Base-by-base conservation (phyloP, 176 grass and related monocot species). In the Carex parvula region DNA sequence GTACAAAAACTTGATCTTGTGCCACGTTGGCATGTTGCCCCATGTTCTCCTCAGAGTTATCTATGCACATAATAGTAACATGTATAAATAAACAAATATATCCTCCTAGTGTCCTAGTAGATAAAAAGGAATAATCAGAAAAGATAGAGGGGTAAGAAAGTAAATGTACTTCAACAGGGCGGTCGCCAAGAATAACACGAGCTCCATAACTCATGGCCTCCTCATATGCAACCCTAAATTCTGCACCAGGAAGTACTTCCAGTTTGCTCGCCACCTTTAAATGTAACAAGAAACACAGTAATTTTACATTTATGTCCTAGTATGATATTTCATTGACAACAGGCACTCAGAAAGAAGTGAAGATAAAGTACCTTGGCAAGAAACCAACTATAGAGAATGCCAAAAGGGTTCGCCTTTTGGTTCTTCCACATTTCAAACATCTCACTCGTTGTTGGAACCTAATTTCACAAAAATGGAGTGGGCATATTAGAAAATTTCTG, bases 361-460 rank as follows among this genome's bases (percentile, higher is more conserved):
- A 53, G 12, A 79, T 72, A 46, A 56, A 15, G 13, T 39, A 87
- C 96, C 89, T 95, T 99, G 37, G 96, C 93, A 85, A 99, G 96
- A 86, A 99, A 99, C 89, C 96, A 99, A 79, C 88, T 93, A 73
- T 99, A 99, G 48, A 99, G 84, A 83, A 99, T 99, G 13, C 96
- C 93, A 67, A 99, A 99, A 73, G 93, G 79, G 84, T 95, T 99
- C 83, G 89, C 90, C 78, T 94, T 99, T 75, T 99, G 90, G 57
- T 93, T 99, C 86, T 92, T 99, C 91, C 93, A 99, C 91, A 92
- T 92, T 83, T 99, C 93, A 92, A 93, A 87, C 93, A 99, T 99
- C 86, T 99, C 93, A 37, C 84, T 92, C 80, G 92, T 76, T 70
- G 91, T 99, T 63, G 96, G 96, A 79, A 99, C 96, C 96, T 99